These are phyloP conservation scores for Clarireedia homoeocarpa DNA, from an alignment of 2,329 filamentous ascomycete genomes.

Conservation along the genomic window DNA sequence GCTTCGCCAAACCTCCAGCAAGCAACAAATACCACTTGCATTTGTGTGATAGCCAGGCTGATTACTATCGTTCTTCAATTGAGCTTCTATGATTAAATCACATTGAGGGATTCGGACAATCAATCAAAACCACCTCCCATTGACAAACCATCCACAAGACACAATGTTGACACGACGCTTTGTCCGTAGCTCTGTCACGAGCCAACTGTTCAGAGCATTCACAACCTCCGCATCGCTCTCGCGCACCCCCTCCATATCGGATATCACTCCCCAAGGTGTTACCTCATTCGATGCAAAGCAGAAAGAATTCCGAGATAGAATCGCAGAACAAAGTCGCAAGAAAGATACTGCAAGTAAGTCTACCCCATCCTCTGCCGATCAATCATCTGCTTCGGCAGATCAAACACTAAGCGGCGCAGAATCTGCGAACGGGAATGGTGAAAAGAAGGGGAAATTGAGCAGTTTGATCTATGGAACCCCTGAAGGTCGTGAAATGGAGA, in stretches of 20 bases:
- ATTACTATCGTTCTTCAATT: not conserved
- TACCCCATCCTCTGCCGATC: not conserved
- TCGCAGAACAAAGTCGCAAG: conserved; percentile 66
- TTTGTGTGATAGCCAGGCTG: not conserved
- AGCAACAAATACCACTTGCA: not conserved
- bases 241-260: conserved; percentile 68
- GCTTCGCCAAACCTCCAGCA: not conserved
- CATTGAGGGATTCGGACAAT: not conserved
- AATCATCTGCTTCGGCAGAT: conserved; percentile 35
- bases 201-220: conserved; percentile 43
- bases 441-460: conserved; percentile 66
- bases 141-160: not conserved
- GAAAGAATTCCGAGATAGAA: conserved; percentile 75
- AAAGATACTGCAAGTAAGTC: conserved; percentile 75
- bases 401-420: conserved; percentile 52
- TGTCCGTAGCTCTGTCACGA: conserved; percentile 22
- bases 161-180: conserved; percentile 26
- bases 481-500: conserved; percentile 87
- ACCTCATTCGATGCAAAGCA: conserved; percentile 75
- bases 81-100: not conserved
- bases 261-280: conserved; percentile 68
- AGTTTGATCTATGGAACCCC: conserved; percentile 96
- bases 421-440: conserved; percentile 51
- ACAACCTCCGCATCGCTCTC: conserved; percentile 37
- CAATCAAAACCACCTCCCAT: not conserved